Conservation (phyloP, 805 yeast genomes). For the Diddensiella transvaalensis region DNA sequence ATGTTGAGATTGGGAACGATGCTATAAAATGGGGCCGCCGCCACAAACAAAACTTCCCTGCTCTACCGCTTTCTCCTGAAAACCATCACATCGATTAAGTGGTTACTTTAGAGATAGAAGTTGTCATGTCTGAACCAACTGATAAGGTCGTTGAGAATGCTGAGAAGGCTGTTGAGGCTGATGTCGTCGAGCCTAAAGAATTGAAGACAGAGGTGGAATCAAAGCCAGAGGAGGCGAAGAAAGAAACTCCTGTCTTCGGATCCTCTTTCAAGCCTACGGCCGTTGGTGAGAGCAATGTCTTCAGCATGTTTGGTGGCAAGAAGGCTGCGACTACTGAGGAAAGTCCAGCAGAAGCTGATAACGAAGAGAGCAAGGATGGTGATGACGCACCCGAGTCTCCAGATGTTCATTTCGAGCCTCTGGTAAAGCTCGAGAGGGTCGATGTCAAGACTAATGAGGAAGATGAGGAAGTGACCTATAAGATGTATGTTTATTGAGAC, state of each 20-base stretch:
- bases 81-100: too few species aligned
- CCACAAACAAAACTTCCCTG: too few species aligned
- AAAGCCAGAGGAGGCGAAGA: slow-evolving; percentile 10
- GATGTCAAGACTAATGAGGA: slow-evolving; percentile 96
- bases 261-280: slow-evolving; percentile 16
- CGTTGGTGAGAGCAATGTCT: slow-evolving; percentile 53
- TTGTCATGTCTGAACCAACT: background rate
- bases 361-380: slow-evolving; percentile 44
- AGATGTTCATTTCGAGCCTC: slow-evolving; percentile 93
- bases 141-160: slow-evolving; percentile 15
- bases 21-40: too few species aligned
- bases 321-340: slow-evolving; percentile 46
- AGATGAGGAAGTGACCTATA: slow-evolving; percentile 75
- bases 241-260: slow-evolving; percentile 19
- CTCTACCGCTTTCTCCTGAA: too few species aligned
- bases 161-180: slow-evolving; percentile 13
- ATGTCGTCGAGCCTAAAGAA: slow-evolving; percentile 8
- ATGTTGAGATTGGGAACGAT: too few species aligned
- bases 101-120: too few species aligned
- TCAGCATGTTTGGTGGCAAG: slow-evolving; percentile 94
- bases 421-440: slow-evolving; percentile 91
- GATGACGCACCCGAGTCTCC: slow-evolving; percentile 67
- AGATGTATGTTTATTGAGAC: slow-evolving; percentile 50
- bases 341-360: slow-evolving; percentile 28
- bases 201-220: slow-evolving; percentile 18